Conservation (phyloP, 2,329 filamentous ascomycete genomes). For the Diaporthe caulivora region DNA sequence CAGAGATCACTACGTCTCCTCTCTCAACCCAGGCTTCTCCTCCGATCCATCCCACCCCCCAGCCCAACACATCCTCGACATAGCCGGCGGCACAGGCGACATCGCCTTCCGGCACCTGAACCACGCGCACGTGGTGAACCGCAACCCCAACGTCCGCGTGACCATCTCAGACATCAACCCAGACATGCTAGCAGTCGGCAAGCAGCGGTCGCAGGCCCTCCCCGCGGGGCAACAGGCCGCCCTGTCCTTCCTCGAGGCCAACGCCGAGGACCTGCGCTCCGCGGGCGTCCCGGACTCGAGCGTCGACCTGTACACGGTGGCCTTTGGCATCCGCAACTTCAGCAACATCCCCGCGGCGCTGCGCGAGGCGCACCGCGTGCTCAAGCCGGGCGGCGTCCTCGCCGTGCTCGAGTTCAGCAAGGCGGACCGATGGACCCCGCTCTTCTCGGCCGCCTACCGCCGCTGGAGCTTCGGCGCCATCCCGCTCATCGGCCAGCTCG, state of each 20-base stretch:
- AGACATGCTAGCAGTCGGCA: slow-evolving; percentile 64
- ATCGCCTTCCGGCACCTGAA: slow-evolving; percentile 97
- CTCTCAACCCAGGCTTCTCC: slow-evolving; percentile 82
- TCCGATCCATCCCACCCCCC: slow-evolving; percentile 56
- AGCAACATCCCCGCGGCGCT: slow-evolving; percentile 89
- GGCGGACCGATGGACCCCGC: slow-evolving; percentile 73
- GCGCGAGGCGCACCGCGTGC: slow-evolving; percentile 84
- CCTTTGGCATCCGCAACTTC: slow-evolving; percentile 98
- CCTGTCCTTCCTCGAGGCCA: slow-evolving; percentile 87
- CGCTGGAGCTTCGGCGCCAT: slow-evolving; percentile 96
- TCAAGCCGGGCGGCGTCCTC: slow-evolving; percentile 95
- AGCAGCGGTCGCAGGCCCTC: slow-evolving; percentile 53
- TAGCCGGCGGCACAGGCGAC: slow-evolving; percentile 96
- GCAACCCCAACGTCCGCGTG: slow-evolving; percentile 63
- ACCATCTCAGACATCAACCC: slow-evolving; percentile 58
- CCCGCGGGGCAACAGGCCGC: slow-evolving; percentile 48
- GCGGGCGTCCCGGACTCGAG: slow-evolving; percentile 72
- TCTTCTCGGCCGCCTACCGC: slow-evolving; percentile 91
- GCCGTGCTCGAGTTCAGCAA: slow-evolving; percentile 97
- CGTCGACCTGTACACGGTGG: slow-evolving; percentile 97
- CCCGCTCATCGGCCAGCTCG: slow-evolving; percentile 92
- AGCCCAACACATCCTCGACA: slow-evolving; percentile 86
- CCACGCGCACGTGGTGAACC: slow-evolving; percentile 85
- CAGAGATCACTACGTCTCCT: slow-evolving; percentile 91
- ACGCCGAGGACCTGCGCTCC: slow-evolving; percentile 80